Evolutionary conservation across 2,329 filamentous ascomycete species (phyloP).

Genomic region (Rosellinia necatrix): DNA sequence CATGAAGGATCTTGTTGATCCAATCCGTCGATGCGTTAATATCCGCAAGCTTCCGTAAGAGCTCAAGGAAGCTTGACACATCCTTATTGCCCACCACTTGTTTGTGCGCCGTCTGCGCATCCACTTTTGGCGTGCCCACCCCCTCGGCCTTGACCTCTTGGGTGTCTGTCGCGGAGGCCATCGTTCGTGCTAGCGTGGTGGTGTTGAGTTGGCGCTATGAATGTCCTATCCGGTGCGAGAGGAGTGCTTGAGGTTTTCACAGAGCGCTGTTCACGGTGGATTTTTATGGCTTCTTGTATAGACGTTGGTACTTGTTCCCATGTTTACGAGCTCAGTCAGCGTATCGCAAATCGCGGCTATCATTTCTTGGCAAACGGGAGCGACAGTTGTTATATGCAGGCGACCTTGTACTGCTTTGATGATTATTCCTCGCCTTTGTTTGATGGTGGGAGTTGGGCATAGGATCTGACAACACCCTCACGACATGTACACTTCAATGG

Average conservation of each 20-base stretch:
- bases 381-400: neutral
- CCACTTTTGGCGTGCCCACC: too few relatives aligned
- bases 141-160: too few relatives aligned
- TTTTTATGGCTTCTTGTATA: slow-evolving; percentile 17
- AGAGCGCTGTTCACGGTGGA: neutral
- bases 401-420: neutral
- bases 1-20: slow-evolving; percentile 10
- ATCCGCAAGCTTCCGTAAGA: slow-evolving; percentile 1
- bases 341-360: slow-evolving; percentile 20
- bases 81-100: slow-evolving; percentile 1
- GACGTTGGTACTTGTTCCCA: neutral
- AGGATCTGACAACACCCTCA: neutral
- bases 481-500: neutral
- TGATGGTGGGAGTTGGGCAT: slow-evolving; percentile 4
- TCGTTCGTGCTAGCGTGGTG: neutral
- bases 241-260: neutral
- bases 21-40: slow-evolving; percentile 13
- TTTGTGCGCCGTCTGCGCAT: too few relatives aligned
- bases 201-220: neutral
- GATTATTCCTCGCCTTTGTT: neutral
- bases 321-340: neutral
- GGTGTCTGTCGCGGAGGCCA: slow-evolving; percentile 10
- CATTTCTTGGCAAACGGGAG: neutral
- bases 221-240: neutral
- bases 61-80: slow-evolving; percentile 8